These are phyloP conservation scores for Clausena lansium DNA, from an alignment of 345 rosid species.

Conservation along the genomic window DNA sequence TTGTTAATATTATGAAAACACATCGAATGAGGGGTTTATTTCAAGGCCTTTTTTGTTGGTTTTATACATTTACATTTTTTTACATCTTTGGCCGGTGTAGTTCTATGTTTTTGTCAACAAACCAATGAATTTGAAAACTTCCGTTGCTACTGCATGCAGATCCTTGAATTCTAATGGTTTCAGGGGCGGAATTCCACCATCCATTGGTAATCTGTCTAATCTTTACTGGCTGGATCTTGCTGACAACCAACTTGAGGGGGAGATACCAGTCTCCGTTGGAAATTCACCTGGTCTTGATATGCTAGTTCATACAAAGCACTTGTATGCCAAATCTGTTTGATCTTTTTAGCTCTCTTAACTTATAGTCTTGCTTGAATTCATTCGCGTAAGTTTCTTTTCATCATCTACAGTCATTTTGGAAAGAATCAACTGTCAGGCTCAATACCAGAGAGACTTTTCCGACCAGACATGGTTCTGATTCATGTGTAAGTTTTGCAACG, in stretches of 20 bases:
- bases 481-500: slow-evolving; percentile 62
- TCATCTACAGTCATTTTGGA: slow-evolving; percentile 66
- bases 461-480: slow-evolving; percentile 55
- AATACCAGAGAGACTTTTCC: slow-evolving; percentile 65
- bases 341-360: background rate
- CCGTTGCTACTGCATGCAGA: slow-evolving; percentile 39
- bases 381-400: slow-evolving; percentile 9
- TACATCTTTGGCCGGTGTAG: background rate
- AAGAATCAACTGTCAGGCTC: slow-evolving; percentile 62
- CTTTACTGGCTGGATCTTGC: slow-evolving; percentile 89
- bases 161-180: slow-evolving; percentile 73
- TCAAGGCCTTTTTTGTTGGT: background rate
- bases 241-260: slow-evolving; percentile 68
- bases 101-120: background rate
- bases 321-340: slow-evolving; percentile 46
- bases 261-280: slow-evolving; percentile 73
- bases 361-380: background rate
- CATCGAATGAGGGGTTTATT: background rate
- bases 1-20: background rate
- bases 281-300: slow-evolving; percentile 73
- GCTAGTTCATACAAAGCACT: slow-evolving; percentile 67
- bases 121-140: background rate
- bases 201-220: slow-evolving; percentile 58
- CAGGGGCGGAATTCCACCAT: slow-evolving; percentile 66
- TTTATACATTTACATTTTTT: background rate